A percentile compares a stretch with the other conserved stretches of the same genome.
These are phyloP conservation scores for Globisporangium mamillatum DNA, from an alignment of 352 stramenopile genomes.

Conservation along the genomic window DNA sequence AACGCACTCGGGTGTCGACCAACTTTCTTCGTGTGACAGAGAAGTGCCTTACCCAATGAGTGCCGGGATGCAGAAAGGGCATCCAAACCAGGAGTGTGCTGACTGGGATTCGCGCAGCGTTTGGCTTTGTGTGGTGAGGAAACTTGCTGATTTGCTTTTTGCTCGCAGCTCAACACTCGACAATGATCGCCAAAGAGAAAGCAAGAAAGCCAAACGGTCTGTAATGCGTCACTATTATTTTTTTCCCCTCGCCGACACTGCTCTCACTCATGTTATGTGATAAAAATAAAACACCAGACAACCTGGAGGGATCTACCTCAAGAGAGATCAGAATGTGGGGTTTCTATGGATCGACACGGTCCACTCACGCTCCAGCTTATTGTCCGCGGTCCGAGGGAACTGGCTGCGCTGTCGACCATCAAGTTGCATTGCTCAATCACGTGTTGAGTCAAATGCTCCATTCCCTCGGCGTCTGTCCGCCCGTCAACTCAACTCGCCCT, in stretches of 20 bases:
- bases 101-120: not conserved
- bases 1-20: slow-evolving; percentile 4
- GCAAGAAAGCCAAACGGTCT: not conserved
- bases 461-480: not conserved
- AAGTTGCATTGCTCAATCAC: not conserved
- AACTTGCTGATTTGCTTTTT: not conserved
- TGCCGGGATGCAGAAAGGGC: not conserved
- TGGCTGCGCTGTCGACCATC: not conserved
- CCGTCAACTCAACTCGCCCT: not conserved
- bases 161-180: not conserved
- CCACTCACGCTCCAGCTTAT: not conserved
- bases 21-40: slow-evolving; percentile 9
- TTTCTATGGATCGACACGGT: not conserved
- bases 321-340: not conserved
- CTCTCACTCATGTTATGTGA: no score
- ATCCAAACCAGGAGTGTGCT: not conserved
- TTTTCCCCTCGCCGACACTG: no score
- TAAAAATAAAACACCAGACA: not conserved
- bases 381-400: slow-evolving; percentile 11
- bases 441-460: not conserved
- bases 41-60: not conserved
- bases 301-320: no score
- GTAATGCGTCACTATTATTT: no score
- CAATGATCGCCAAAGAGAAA: not conserved
- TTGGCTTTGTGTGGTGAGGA: not conserved